A percentile compares a stretch with the other conserved stretches of the same genome.
These are phyloP conservation scores for Nadsonia commutata DNA, from an alignment of 1,139 yeast species.

Conservation along the genomic window DNA sequence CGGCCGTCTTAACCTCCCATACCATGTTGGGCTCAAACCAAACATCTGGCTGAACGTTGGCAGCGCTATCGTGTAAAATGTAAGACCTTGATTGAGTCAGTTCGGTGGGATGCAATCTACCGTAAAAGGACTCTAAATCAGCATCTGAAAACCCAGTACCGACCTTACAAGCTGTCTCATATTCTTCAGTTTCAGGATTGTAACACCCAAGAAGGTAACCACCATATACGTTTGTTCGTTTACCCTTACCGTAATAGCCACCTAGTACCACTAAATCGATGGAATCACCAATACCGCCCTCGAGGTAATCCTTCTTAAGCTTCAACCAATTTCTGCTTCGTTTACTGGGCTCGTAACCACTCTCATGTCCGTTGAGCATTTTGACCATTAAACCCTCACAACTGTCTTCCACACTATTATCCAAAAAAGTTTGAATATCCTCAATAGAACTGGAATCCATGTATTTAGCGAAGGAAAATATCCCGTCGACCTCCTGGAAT, in stretches of 20 bases:
- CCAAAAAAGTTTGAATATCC: constrained; percentile 65
- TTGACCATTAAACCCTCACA: constrained; percentile 98
- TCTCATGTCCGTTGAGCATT: constrained; percentile 65
- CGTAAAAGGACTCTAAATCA: constrained; percentile 44
- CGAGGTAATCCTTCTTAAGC: constrained; percentile 81
- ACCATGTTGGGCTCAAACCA: constrained; percentile 88
- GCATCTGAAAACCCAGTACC: constrained; percentile 97
- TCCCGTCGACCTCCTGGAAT: constrained; percentile 54
- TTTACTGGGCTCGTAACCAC: constrained; percentile 85
- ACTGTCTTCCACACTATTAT: constrained; percentile 74
- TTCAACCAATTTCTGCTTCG: constrained; percentile 93
- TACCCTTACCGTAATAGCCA: constrained; percentile 87
- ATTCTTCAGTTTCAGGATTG: constrained; percentile 80
- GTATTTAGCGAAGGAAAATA: constrained; percentile 66
- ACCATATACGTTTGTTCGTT: constrained; percentile 88
- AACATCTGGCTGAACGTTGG: constrained; percentile 61
- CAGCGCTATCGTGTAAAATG: constrained; percentile 46
- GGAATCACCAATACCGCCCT: constrained; percentile 84
- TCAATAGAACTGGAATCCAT: constrained; percentile 63
- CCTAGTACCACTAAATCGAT: constrained; percentile 89
- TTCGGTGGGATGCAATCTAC: constrained; percentile 54
- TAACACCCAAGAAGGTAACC: constrained; percentile 85
- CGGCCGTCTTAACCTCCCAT: constrained; percentile 92
- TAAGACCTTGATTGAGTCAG: constrained; percentile 54
- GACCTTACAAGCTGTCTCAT: constrained; percentile 88